phyloP scores from a whole-genome alignment of 805 yeast species.

The Suhomyces emberorum region DNA sequence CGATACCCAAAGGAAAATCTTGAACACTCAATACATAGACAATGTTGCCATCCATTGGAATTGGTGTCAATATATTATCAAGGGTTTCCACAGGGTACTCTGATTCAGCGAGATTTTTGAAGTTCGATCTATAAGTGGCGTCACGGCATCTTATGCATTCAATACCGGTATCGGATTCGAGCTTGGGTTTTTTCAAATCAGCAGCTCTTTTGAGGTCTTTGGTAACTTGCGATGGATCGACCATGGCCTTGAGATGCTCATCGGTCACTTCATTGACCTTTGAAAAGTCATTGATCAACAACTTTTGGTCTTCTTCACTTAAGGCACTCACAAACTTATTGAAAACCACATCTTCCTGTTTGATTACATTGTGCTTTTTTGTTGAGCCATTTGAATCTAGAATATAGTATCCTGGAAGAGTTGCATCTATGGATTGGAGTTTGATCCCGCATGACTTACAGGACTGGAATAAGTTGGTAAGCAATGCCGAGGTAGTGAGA shows the following conservation, averaged over 20 bases:
- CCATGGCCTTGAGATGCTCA: constrained; percentile 3
- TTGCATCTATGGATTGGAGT: constrained; percentile 41
- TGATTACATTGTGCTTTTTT: constrained; percentile 9
- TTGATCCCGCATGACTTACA: constrained; percentile 60
- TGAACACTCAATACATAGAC: constrained; percentile 62
- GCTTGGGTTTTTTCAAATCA: not conserved
- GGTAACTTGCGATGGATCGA: constrained; percentile 2
- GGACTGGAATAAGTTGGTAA: constrained; percentile 11
- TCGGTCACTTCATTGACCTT: not conserved
- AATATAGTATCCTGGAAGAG: constrained; percentile 43
- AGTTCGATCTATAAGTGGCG: constrained; percentile 43
- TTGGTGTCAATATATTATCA: constrained; percentile 17
- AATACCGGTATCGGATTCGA: constrained; percentile 9
- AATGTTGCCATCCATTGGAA: constrained; percentile 46
- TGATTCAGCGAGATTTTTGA: constrained; percentile 18
- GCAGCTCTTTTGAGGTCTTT: constrained; percentile 5
- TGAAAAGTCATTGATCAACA: constrained; percentile 19
- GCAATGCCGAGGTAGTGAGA: constrained; percentile 9
- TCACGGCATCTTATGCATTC: constrained; percentile 59
- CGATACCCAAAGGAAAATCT: constrained; percentile 69
- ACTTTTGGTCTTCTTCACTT: constrained; percentile 23
- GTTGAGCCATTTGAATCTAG: constrained; percentile 4
- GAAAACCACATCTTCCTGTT: constrained; percentile 24
- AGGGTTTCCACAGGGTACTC: constrained; percentile 28
- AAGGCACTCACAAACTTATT: constrained; percentile 15